phyloP scores from a whole-genome alignment of 345 rosid genomes.

The Populus nigra region DNA sequence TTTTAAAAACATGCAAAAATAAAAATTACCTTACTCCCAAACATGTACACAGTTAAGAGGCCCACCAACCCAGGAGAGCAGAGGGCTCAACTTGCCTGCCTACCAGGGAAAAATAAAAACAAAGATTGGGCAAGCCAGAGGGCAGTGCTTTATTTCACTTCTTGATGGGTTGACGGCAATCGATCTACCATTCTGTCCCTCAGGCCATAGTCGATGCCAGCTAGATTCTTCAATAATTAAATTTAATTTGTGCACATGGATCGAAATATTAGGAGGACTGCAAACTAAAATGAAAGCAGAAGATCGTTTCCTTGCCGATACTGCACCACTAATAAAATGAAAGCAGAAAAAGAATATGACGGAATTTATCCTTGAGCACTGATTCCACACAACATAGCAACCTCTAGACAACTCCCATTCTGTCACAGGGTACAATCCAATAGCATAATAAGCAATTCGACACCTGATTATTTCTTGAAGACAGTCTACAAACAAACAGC shows the following conservation, averaged over 20 bases:
- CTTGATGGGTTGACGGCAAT: background rate
- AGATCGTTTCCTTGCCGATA: background rate
- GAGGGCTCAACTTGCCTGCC: no score
- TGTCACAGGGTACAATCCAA: background rate
- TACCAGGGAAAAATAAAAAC: no score
- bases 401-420: background rate
- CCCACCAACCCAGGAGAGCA: no score
- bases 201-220: background rate
- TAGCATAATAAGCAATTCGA: background rate
- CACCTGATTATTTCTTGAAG: conserved; percentile 5
- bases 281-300: background rate
- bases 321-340: background rate
- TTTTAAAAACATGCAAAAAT: no score
- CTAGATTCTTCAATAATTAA: background rate
- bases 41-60: no score
- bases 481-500: background rate
- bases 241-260: background rate
- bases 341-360: background rate
- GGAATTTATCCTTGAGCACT: background rate
- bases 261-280: background rate
- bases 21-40: no score
- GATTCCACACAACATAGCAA: conserved; percentile 1
- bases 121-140: no score
- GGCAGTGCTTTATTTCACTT: no score
- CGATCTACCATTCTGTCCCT: background rate